Base-by-base conservation (phyloP, 148 eudicot species). In the Cornus suecica region DNA sequence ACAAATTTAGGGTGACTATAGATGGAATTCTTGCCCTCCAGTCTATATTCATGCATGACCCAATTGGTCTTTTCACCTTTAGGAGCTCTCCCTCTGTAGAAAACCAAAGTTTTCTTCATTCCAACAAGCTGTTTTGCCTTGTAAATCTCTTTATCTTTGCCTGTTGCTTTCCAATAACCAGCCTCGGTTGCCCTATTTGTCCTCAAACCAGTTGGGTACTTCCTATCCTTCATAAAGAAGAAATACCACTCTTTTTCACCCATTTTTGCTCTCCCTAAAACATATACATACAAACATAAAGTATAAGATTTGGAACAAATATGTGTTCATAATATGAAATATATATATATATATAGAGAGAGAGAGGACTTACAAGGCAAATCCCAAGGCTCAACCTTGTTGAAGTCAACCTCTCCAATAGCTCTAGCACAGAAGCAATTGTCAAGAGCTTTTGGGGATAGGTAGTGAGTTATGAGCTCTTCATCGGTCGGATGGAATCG, bases 351-450 rank as follows among this genome's bases (percentile, higher is more conserved):
- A n/a, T n/a, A n/a, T n/a, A 52, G 13, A 41, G 62, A 30, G 45
- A 14, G 5, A 16, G 56, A 70, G 62, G 41, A 73, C 98, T 91
- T 80, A 94, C 98, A 78, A 58, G 98, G 97, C 37, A 94, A 87
- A 66, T 94, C 97, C 98, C 98, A 94, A 11, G 98, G 97, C 76
- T 94, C 98, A 54, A 89, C 91, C 88, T 88, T 92, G 76, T 94
- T 92, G 56, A 94, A 80, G 81, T 94, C 98, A 8, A 88, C 96
- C 16, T 92, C 97, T 22, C 95, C 95, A 18, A 94, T 89, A 0
- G 95, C 97, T 52, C 42, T 66, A 0, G 97, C 76, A 1, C 18
- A 66, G 76, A 90, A 92, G 68, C 42, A 78, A 76, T 34, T 74
- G 34, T 90, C 81, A 20, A 84, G 41, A 48, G 88, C 89, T 58